Evolutionary conservation across 768 basidiomycete species (phyloP).

Genomic region (Mycena venus): DNA sequence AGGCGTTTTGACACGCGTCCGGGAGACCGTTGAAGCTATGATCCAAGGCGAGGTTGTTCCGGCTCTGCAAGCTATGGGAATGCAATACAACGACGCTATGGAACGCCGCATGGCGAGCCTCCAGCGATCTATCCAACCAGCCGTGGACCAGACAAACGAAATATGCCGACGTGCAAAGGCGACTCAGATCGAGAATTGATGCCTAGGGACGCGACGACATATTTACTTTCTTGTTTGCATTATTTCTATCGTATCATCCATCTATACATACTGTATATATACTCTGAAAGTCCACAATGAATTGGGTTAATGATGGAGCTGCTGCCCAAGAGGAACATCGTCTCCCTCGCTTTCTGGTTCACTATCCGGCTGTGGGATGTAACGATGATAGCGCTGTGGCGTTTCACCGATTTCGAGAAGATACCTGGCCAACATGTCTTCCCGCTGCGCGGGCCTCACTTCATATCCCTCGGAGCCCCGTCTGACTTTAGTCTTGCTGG

Average conservation of each 20-base stretch:
- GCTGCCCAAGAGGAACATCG: constrained; percentile 36
- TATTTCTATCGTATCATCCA: neutral
- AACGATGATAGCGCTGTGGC: constrained; percentile 74
- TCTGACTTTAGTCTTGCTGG: constrained; percentile 55
- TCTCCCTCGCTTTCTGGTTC: constrained; percentile 57
- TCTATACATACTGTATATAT: neutral
- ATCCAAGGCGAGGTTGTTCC: constrained; percentile 25
- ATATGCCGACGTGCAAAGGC: constrained; percentile 41
- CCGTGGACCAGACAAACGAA: constrained; percentile 46
- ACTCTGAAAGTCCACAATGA: neutral
- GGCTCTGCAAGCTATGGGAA: neutral
- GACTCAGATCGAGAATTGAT: constrained; percentile 4
- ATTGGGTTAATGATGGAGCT: neutral
- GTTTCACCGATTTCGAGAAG: constrained; percentile 66
- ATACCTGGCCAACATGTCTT: constrained; percentile 73
- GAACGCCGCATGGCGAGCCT: constrained; percentile 42
- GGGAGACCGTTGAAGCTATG: constrained; percentile 5
- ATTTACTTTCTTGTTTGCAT: neutral
- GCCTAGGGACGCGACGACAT: neutral
- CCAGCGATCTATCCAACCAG: constrained; percentile 44
- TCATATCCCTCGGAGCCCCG: constrained; percentile 90
- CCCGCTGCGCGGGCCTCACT: constrained; percentile 70
- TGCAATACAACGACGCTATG: constrained; percentile 1
- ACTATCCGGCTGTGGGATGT: constrained; percentile 69
- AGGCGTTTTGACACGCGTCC: neutral